Evolutionary conservation across 2,329 filamentous ascomycete genomes (phyloP), one percentile per base, ranked within the genome.

Genomic region (Sphaerostilbella broomeana): DNA sequence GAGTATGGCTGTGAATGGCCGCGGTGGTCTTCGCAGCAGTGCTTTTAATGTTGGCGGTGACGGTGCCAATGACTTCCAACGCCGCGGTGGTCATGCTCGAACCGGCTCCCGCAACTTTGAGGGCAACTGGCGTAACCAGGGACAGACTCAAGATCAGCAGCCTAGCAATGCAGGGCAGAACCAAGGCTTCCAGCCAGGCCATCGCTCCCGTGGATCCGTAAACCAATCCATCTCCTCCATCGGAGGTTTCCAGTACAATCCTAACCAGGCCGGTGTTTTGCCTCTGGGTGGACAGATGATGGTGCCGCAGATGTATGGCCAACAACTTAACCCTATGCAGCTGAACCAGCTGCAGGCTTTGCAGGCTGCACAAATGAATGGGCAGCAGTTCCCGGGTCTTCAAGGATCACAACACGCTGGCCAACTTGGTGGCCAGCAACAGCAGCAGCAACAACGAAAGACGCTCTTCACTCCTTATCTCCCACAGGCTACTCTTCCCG

Each of bases 391-490:
- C 54, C 79, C 84, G 57, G 75, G 77, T 43, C 69, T 82, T 22
- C 73, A 77, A 54, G 68, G 72, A 28, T 85, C 81, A 56, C 86
- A 94, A 60, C 85, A 90, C 56, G 80, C 79, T 37, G 77, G 77
- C 27, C 78, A 74, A 49, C 56, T 77, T 60, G 78, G 67, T 59
- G 79, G 72, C 56, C 78, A 80, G 50, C 76, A 82, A 51, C 81
- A 84, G 47, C 84, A 92, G 56, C 84, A 92, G 56, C 87, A 95
- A 59, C 89, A 95, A 68, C 83, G 92, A 59, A 98, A 98, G 75
- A 98, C 92, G 2, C 77, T 98, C 16, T 98, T 98, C 69, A 97
- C 92, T 53, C 92, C 92, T 47, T 98, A 98, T 57, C 77, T 98
- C 35, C 90, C 92, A 12, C 92, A 98, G 62, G 90, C 90, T 6